A percentile compares a stretch with the other conserved stretches of the same genome.
Evolutionary conservation across 225 moss, liverwort and hornwort genomes (phyloP).

Genomic region (Bryum argenteum): DNA sequence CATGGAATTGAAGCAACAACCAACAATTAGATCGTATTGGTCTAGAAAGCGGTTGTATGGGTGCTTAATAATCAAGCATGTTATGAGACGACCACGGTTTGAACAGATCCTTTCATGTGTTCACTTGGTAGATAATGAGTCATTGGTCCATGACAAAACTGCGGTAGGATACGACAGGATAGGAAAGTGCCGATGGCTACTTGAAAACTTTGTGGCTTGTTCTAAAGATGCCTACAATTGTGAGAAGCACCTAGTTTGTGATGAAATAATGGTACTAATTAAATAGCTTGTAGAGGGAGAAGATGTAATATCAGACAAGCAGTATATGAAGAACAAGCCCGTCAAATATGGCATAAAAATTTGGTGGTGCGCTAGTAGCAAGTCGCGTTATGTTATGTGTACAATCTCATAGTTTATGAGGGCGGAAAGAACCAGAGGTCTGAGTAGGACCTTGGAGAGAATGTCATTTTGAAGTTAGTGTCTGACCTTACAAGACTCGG

Average conservation of each 20-base stretch:
- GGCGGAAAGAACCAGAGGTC: no score
- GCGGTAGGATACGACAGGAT: neutral
- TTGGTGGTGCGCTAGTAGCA: no score
- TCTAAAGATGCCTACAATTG: neutral
- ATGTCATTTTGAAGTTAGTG: no score
- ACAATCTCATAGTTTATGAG: no score
- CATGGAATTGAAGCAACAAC: neutral
- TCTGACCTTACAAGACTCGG: no score
- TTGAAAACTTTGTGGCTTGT: neutral
- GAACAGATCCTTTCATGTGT: neutral
- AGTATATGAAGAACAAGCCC: neutral
- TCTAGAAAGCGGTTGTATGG: neutral
- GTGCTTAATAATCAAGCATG: neutral
- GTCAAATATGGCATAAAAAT: no score
- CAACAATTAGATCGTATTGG: neutral
- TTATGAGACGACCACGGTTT: neutral
- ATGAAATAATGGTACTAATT: slow-evolving; percentile 6
- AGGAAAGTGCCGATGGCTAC: neutral
- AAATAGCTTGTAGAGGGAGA: neutral
- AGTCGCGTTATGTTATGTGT: no score
- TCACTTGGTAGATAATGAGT: neutral
- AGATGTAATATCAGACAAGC: neutral
- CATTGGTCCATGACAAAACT: neutral
- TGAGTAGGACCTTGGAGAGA: no score
- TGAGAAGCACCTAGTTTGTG: neutral